These are phyloP conservation scores for Backusella parvicylindrica DNA, from an alignment of 192 early-diverging fungal species.

Conservation along the genomic window DNA sequence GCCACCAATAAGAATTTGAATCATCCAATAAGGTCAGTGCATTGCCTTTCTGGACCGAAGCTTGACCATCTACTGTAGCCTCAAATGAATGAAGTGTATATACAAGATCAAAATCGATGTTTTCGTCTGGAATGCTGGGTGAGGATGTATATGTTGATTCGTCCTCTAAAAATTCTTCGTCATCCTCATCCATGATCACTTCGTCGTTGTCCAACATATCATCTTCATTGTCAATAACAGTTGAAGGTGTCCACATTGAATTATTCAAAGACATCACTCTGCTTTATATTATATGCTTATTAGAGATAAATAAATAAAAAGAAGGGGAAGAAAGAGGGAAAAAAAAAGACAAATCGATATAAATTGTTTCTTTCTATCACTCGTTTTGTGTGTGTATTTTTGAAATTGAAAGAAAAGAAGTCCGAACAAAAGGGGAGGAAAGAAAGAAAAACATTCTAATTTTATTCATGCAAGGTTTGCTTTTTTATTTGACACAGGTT, in stretches of 20 bases:
- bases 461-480: background rate
- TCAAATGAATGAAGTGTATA: conserved; percentile 82
- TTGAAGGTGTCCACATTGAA: background rate
- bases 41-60: conserved; percentile 71
- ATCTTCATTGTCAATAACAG: conserved; percentile 8
- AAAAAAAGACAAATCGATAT: background rate
- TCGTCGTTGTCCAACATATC: conserved; percentile 26
- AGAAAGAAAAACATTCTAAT: background rate
- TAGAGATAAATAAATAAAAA: background rate
- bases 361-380: background rate
- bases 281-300: background rate
- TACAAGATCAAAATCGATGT: conserved; percentile 71
- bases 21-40: conserved; percentile 72
- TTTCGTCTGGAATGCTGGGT: conserved; percentile 43
- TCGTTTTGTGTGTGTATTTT: background rate
- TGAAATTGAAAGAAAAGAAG: background rate
- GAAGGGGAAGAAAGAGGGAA: background rate
- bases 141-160: conserved; percentile 33
- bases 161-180: conserved; percentile 37
- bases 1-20: conserved; percentile 77
- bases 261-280: background rate
- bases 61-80: conserved; percentile 77
- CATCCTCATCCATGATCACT: conserved; percentile 25
- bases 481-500: background rate
- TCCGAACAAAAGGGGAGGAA: background rate